These are phyloP conservation scores for Penicillium sp. DNA, from an alignment of 2,329 filamentous ascomycete genomes.

Conservation along the genomic window DNA sequence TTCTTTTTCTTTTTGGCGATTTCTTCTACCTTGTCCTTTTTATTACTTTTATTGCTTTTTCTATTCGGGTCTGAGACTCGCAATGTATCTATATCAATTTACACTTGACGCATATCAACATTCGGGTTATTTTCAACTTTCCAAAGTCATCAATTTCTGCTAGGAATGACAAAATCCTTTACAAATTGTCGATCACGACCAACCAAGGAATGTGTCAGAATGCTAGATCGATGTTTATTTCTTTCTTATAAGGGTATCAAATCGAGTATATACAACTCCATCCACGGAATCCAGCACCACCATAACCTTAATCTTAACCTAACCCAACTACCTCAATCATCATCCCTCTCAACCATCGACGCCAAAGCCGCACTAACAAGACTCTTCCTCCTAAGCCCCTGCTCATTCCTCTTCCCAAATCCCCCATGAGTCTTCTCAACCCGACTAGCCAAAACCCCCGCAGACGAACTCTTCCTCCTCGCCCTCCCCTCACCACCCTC, in stretches of 20 bases:
- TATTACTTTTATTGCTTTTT: conserved; percentile 4
- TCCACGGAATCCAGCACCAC: not conserved
- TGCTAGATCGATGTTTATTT: not conserved
- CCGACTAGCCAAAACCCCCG: conserved; percentile 21
- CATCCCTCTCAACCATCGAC: conserved; percentile 24
- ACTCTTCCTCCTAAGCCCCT: conserved; percentile 32
- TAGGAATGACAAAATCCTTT: not conserved
- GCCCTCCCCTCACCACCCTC: conserved; percentile 9
- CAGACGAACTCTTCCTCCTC: conserved; percentile 25
- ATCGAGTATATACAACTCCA: not conserved
- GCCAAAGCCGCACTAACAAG: conserved; percentile 34
- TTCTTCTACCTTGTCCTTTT: not conserved
- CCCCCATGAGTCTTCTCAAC: conserved; percentile 29
- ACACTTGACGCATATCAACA: not conserved
- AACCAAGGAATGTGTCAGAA: not conserved
- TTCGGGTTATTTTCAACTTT: not conserved
- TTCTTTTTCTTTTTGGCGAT: not conserved
- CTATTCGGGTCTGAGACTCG: conserved; percentile 6
- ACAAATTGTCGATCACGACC: not conserved
- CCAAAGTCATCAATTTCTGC: not conserved
- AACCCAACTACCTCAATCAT: not conserved
- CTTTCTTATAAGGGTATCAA: not conserved
- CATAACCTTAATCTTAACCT: not conserved
- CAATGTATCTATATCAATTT: not conserved
- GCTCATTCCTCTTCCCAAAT: conserved; percentile 28